Base-by-base conservation (phyloP, 2,329 filamentous ascomycete genomes). In the Xylaria digitata region DNA sequence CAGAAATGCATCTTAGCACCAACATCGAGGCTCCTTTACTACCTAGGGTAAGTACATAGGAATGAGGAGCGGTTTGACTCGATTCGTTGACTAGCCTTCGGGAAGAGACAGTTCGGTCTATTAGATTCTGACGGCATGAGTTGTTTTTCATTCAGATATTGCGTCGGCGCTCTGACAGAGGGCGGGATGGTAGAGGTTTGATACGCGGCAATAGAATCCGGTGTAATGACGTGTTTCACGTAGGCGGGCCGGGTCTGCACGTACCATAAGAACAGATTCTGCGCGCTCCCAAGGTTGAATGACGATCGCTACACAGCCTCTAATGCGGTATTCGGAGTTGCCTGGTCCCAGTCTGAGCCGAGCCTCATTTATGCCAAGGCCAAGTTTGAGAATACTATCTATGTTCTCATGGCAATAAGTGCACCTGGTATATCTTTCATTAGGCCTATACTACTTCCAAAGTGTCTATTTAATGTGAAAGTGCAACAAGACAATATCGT, bases 211-310 rank as follows among this genome's bases (percentile, higher is more conserved):
- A 43, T 56, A 42, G 53, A 69, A 68, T 73, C 65, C 70, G 64
- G 68, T 70, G 63, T 68, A 71, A 66, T 52, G 61, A 68, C 59
- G 59, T 70, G 73, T 74, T 74, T 72, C 73, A 66, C 43, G 61
- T 71, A 50, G 54, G 30, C 67, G 71, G 73, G 9, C 72, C 72
- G 71, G 72, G 70, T 71, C 61, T 73, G 66, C 71, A 65, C 52
- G 68, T 52, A 69, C 60, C 17, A 71, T 70, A 67, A 71, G 68
- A 73, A 64, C 70, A 66, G 59, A 70, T 68, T 68, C 71, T 69
- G 71, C 61, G 66, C 66, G 63, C 67, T 68, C 58, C 67, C 52
- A 30, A 61, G 56, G 64, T 66, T 60, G 63, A 65, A 61, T 60
- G 63, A 65, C 60, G 68, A 71, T 71, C 66, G 69, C 64, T 64